Percentiles rank a stretch among this genome's conserved stretches.
Conservation (phyloP, 768 basidiomycete species). For the Panus rudis region DNA sequence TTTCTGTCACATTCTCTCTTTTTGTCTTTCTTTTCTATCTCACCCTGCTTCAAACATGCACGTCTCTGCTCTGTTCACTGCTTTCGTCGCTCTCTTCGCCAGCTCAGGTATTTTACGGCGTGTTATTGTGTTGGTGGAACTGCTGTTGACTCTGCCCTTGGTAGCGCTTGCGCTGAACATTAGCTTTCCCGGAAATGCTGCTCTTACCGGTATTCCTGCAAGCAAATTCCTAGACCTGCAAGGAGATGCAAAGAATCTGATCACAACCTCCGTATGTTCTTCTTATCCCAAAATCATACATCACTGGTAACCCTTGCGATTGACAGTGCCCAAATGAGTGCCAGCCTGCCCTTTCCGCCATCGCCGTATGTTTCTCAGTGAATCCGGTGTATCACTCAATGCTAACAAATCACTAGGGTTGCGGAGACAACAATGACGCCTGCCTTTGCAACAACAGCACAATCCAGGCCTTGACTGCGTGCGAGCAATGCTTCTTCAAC, state of each 20-base stretch:
- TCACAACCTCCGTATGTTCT: constrained; percentile 24
- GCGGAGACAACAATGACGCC: constrained; percentile 33
- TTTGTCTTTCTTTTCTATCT: constrained; percentile 11
- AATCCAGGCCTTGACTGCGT: constrained; percentile 36
- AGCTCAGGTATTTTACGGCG: constrained; percentile 44
- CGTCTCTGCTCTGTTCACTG: constrained; percentile 20
- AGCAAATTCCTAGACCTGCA: constrained; percentile 38
- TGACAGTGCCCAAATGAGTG: constrained; percentile 24
- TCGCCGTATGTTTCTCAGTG: constrained; percentile 15
- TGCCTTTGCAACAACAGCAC: constrained; percentile 50
- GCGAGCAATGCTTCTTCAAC: constrained; percentile 65
- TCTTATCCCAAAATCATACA: constrained; percentile 18
- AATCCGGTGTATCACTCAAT: neutral
- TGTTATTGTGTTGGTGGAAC: neutral
- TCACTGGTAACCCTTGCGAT: neutral
- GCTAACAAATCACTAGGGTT: constrained; percentile 26
- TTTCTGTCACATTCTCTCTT: constrained; percentile 16
- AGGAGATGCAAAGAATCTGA: constrained; percentile 21
- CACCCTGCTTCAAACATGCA: constrained; percentile 16
- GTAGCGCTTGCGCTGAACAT: constrained; percentile 44
- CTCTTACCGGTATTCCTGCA: constrained; percentile 31
- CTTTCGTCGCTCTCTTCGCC: constrained; percentile 39
- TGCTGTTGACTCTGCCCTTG: constrained; percentile 5
- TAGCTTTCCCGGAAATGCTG: constrained; percentile 27
- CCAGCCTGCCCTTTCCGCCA: constrained; percentile 15